These are phyloP conservation scores for Beauveria varroae DNA, from an alignment of 2,329 filamentous ascomycete genomes.

Conservation along the genomic window DNA sequence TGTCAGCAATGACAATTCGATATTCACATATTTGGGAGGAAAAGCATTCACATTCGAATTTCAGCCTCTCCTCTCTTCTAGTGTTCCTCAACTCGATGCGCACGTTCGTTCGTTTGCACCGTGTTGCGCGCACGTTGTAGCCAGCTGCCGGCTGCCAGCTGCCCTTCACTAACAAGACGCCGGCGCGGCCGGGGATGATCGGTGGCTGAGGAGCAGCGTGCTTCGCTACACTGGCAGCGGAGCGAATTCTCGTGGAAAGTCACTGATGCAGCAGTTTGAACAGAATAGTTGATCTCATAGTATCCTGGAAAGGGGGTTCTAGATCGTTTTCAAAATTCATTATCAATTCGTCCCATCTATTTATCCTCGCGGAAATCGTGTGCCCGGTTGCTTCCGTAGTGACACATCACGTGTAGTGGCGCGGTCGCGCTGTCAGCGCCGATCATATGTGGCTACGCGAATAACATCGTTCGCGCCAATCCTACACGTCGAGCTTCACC, in stretches of 20 bases:
- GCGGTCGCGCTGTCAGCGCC: background rate
- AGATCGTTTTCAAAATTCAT: background rate
- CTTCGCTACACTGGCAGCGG: background rate
- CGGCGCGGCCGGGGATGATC: background rate
- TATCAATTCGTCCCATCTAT: background rate
- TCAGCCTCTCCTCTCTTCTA: background rate
- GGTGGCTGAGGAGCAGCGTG: background rate
- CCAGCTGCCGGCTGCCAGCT: background rate
- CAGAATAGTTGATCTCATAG: too few relatives aligned
- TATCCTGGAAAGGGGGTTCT: background rate
- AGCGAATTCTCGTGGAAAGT: too few relatives aligned
- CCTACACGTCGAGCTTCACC: background rate
- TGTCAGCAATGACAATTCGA: background rate
- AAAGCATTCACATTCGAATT: background rate
- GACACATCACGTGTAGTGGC: constrained; percentile 8
- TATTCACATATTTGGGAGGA: too few relatives aligned
- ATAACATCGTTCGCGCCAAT: background rate
- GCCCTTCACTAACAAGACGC: background rate
- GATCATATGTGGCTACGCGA: constrained; percentile 6
- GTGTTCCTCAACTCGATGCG: background rate
- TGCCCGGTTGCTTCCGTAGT: background rate
- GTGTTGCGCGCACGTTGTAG: background rate
- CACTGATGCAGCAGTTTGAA: too few relatives aligned
- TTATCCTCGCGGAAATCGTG: background rate
- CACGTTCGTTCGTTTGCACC: background rate